Evolutionary conservation across 2,329 filamentous ascomycete species (phyloP), one percentile per base, ranked within the genome.

Genomic region (Exserohilum rostratum): DNA sequence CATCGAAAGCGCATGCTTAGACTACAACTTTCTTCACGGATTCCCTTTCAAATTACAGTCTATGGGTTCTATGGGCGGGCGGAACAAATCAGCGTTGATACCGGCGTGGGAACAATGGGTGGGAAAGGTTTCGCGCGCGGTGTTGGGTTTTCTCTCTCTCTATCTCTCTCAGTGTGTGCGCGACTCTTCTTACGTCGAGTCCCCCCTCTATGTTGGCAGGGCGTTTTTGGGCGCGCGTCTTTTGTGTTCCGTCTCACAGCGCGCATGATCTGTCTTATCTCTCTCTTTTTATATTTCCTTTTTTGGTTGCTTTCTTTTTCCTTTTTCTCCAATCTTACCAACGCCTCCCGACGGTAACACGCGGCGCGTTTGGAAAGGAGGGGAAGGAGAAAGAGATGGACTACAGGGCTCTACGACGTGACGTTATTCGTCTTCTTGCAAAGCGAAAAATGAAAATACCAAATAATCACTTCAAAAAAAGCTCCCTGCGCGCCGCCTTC

Each of bases 191-290:
- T 35, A 38, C 37, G 49, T 58, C 43, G 45, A 55, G 38, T n/a
- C n/a, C n/a, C n/a, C n/a, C n/a, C n/a, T n/a, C n/a, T 54, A 57
- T 56, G 55, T 67, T 59, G 59, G 61, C 50, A 48, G 42, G 68
- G 67, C 67, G 67, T n/a, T 47, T 70, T 70, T 22, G 44, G 58
- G 60, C 52, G 61, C 53, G 38, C n/a, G n/a, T n/a, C n/a, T n/a
- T n/a, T 53, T 44, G 39, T 40, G 25, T 35, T 13, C 31, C 34
- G 22, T 20, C 34, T 30, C 15, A 47, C n/a, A n/a, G n/a, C n/a
- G 27, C 15, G 25, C 27, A 12, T 47, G 15, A 37, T 47, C 25
- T 39, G n/a, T n/a, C n/a, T 35, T 47, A 17, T 38, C 43, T 43
- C 12, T 46, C 30, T 27, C 12, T 39, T 20, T 46, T 17, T 10